phyloP scores from a whole-genome alignment of 257 asterid species.

The Przewalskia tangutica region DNA sequence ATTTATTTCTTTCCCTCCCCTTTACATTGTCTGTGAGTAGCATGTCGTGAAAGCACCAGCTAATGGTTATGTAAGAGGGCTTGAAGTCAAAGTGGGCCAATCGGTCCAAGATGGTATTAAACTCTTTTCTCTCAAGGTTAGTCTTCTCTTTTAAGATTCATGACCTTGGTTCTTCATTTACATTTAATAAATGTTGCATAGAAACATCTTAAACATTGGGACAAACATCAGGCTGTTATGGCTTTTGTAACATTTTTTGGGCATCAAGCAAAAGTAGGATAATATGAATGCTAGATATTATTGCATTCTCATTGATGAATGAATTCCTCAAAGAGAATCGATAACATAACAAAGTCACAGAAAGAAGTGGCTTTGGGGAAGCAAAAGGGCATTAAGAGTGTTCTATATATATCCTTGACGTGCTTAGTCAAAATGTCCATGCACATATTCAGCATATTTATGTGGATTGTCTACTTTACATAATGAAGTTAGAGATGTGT shows the following conservation, averaged over 20 bases:
- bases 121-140: constrained; percentile 63
- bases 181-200: background rate
- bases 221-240: background rate
- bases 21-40: constrained; percentile 26
- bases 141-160: background rate
- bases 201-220: background rate
- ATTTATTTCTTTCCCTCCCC: background rate
- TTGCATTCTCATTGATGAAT: background rate
- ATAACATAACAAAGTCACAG: background rate
- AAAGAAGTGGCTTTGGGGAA: background rate
- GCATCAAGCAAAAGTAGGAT: background rate
- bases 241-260: background rate
- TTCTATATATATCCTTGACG: background rate
- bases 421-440: background rate
- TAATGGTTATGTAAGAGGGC: constrained; percentile 60
- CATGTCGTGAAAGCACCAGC: constrained; percentile 82
- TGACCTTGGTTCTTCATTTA: background rate
- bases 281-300: background rate
- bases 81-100: constrained; percentile 61
- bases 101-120: constrained; percentile 70
- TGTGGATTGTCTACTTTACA: too few species aligned
- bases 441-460: too few species aligned
- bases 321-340: background rate
- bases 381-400: background rate
- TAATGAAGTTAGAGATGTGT: too few species aligned